These are phyloP conservation scores for Colletotrichum sp. DNA, from an alignment of 2,329 filamentous ascomycete species.

Conservation along the genomic window DNA sequence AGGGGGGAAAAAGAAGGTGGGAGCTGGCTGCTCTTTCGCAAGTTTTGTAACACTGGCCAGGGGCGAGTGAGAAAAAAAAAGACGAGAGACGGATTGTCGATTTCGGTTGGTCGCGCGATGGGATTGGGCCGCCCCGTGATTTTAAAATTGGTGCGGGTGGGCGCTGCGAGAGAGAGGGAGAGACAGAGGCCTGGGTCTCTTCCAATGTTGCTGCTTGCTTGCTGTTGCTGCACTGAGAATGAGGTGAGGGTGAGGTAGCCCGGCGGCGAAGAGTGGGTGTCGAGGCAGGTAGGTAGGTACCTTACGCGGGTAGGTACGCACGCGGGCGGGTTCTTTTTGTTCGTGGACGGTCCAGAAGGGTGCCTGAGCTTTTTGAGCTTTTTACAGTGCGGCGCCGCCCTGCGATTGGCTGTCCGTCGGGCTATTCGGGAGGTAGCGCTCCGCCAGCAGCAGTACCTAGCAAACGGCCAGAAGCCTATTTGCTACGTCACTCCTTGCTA, in stretches of 20 bases:
- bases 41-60: conserved; percentile 8
- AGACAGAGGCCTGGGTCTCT: background rate
- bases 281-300: background rate
- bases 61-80: background rate
- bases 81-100: conserved; percentile 8
- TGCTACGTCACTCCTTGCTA: background rate
- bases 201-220: background rate
- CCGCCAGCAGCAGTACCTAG: background rate
- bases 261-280: background rate
- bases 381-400: background rate
- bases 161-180: background rate
- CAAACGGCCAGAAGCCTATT: background rate
- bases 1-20: conserved; percentile 1
- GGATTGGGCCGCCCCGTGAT: conserved; percentile 17
- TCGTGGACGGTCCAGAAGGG: background rate
- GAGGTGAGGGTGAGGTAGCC: background rate
- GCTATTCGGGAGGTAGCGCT: background rate
- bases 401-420: conserved; percentile 2
- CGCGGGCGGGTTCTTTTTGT: background rate
- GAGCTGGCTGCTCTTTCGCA: background rate
- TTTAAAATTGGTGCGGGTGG: conserved; percentile 19
- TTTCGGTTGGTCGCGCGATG: conserved; percentile 12
- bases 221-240: background rate
- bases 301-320: background rate
- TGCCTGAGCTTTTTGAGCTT: background rate